Evolutionary conservation across 2,329 filamentous ascomycete genomes (phyloP), one percentile per base, ranked within the genome.

Genomic region (Aspergillus sp.): DNA sequence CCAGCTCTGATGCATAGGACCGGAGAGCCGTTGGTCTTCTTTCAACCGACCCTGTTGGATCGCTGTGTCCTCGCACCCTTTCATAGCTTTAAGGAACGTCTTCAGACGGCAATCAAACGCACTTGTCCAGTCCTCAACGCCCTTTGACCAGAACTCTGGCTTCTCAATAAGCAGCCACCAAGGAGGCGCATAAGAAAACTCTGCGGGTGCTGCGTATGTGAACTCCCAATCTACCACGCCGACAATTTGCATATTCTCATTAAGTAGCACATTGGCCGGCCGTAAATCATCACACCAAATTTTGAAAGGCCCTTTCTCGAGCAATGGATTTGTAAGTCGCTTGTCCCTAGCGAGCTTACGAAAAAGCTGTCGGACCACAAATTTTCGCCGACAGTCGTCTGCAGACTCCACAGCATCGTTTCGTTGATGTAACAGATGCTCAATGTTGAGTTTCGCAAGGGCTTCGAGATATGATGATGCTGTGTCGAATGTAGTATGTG

Each of bases 391-490:
- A 28, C 45, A 52, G 28, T 52, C 47, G 10, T 42, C 39, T 5
- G 29, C 42, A 5, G 48, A 51, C 2, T 49, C 34, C 8, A 61
- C 48, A n/a, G 57, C 53, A 36, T 63, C 52, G 37, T 66, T 64
- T 15, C 49, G 52, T 38, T 66, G 63, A 10, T 53, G 49, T 8
- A 35, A 32, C 7, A 66, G 36, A 28, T 67, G 60, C 16, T 49
- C 48, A 3, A 70, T 44, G 30, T 70, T 60, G 42, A 65, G 55
- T 6, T 66, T 54, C 5, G 64, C 59, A 6, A 68, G 45, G 1
- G 50, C 51, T 20, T 30, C 30, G 28, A 60, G 61, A 51, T 64
- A 67, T 12, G 57, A 52, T 13, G 57, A 52, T 4, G 58, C 45
- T 12, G 49, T 45, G 2, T 29, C 15, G 35, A 55, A 64, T 8